Percentiles rank a stretch among this genome's conserved stretches.
These are phyloP conservation scores for Podospora comata DNA, from an alignment of 495 filamentous ascomycete species.

Conservation along the genomic window DNA sequence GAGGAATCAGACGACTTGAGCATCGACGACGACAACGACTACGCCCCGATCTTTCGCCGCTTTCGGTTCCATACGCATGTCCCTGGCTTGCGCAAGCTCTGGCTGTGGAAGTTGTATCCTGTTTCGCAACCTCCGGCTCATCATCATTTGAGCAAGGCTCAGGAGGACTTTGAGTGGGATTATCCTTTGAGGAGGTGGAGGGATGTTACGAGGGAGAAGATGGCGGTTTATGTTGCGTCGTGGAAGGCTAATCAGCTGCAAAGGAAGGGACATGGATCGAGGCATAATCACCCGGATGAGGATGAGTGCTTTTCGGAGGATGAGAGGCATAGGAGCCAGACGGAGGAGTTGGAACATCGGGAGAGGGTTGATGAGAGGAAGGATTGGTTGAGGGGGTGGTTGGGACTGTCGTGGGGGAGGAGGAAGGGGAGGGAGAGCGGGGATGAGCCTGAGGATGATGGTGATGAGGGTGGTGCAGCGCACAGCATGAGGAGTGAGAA, in stretches of 20 bases:
- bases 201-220: not conserved
- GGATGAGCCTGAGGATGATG: not conserved
- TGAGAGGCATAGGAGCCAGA: not conserved
- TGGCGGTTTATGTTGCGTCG: not conserved
- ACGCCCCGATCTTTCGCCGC: constrained; percentile 16
- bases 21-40: not conserved
- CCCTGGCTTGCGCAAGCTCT: constrained; percentile 11
- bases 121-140: not conserved
- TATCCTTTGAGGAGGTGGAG: not conserved
- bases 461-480: not conserved
- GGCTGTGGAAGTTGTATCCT: constrained; percentile 14
- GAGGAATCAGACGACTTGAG: constrained; percentile 3
- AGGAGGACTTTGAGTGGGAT: not conserved
- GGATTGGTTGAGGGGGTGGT: not conserved
- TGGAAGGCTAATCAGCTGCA: not conserved
- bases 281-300: not conserved
- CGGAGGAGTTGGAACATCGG: not conserved
- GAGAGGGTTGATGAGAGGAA: not conserved
- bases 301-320: not conserved
- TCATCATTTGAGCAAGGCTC: not conserved
- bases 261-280: not conserved
- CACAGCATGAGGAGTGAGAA: not conserved
- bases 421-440: not conserved
- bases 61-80: constrained; percentile 17
- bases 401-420: not conserved